Evolutionary conservation across 2,329 filamentous ascomycete genomes (phyloP).

Genomic region (Cercospora nicotianae): DNA sequence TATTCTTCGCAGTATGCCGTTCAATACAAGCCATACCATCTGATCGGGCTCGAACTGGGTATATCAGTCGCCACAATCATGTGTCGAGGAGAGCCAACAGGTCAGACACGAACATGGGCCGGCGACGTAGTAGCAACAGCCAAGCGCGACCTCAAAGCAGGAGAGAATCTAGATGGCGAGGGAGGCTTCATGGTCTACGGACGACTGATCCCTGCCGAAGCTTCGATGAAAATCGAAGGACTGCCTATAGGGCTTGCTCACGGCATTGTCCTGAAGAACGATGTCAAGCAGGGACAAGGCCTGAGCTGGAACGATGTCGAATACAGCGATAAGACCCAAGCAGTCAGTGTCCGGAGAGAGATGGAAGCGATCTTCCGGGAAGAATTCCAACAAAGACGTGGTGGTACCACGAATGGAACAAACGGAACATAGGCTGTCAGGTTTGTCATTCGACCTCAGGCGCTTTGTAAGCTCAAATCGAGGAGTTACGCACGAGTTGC

Average conservation of each 20-base stretch:
- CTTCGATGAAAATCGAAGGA: conserved; percentile 45
- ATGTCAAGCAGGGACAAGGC: conserved; percentile 46
- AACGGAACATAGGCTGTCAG: neutral
- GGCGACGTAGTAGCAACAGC: conserved; percentile 51
- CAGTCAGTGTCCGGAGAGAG: conserved; percentile 45
- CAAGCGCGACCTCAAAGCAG: conserved; percentile 48
- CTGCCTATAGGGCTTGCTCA: conserved; percentile 49
- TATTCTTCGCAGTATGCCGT: conserved; percentile 40
- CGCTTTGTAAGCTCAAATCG: neutral
- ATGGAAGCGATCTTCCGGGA: conserved; percentile 45
- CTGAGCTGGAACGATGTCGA: conserved; percentile 51
- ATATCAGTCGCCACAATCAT: conserved; percentile 49
- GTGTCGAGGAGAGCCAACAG: conserved; percentile 49
- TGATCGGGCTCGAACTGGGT: conserved; percentile 51
- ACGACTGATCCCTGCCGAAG: conserved; percentile 45
- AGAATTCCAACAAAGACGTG: conserved; percentile 26
- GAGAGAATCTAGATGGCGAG: conserved; percentile 49
- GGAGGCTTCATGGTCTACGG: conserved; percentile 51
- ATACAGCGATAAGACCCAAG: conserved; percentile 43
- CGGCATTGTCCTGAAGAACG: conserved; percentile 44
- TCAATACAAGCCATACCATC: conserved; percentile 51
- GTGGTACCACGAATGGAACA: conserved; percentile 3
- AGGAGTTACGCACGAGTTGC: neutral
- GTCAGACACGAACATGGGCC: conserved; percentile 47
- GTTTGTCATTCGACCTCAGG: neutral